Percentiles rank a stretch among this genome's conserved stretches.
These are phyloP conservation scores for Chaetomium sp. DNA, from an alignment of 2,329 filamentous ascomycete species.

Conservation along the genomic window DNA sequence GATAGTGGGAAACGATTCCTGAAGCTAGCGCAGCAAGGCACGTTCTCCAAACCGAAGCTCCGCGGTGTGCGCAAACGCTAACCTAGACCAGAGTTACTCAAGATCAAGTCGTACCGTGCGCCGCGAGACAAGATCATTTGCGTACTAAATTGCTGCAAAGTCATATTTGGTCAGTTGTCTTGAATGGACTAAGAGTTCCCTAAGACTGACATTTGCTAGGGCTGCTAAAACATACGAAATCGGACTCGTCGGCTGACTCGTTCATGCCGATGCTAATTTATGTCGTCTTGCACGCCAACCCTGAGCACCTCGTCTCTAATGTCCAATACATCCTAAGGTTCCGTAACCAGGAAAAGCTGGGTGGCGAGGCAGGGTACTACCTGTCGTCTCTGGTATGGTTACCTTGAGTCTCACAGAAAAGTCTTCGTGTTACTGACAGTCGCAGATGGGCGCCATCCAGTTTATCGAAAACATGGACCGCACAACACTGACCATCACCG, in stretches of 20 bases:
- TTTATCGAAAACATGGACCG: slow-evolving; percentile 96
- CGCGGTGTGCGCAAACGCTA: neutral
- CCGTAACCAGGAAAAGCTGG: slow-evolving; percentile 93
- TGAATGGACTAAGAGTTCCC: too few relatives aligned
- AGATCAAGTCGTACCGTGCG: slow-evolving; percentile 96
- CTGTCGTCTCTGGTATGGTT: slow-evolving; percentile 72
- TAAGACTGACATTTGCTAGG: slow-evolving; percentile 42
- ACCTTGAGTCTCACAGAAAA: neutral
- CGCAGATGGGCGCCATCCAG: slow-evolving; percentile 81
- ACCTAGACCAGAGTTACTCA: slow-evolving; percentile 67
- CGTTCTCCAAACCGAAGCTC: slow-evolving; percentile 12
- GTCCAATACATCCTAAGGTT: slow-evolving; percentile 97
- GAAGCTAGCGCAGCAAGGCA: slow-evolving; percentile 79
- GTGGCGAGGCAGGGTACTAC: slow-evolving; percentile 97
- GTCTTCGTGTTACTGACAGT: neutral
- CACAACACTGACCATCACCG: slow-evolving; percentile 84
- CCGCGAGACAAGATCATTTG: slow-evolving; percentile 98
- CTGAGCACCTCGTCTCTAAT: slow-evolving; percentile 92
- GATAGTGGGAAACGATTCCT: slow-evolving; percentile 86
- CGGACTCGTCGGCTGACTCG: slow-evolving; percentile 90
- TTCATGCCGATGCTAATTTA: slow-evolving; percentile 95
- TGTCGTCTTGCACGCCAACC: slow-evolving; percentile 88
- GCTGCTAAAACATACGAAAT: slow-evolving; percentile 82
- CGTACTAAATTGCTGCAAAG: slow-evolving; percentile 97
- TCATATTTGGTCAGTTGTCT: slow-evolving; percentile 75